Conservation (phyloP, 257 asterid species). For the Solanum tacnaense region DNA sequence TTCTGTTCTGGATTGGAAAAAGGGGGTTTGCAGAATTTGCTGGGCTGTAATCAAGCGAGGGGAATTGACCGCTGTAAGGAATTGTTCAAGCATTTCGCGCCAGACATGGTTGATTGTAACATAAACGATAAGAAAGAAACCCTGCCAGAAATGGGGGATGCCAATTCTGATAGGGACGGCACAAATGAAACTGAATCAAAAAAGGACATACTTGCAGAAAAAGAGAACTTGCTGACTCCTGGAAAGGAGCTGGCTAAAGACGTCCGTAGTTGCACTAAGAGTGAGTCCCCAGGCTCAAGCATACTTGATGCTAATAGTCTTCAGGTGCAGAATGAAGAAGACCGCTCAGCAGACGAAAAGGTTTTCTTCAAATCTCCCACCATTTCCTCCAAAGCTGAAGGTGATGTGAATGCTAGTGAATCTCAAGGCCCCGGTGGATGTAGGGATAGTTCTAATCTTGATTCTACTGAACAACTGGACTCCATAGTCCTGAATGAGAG, state of each 20-base stretch:
- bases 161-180: background rate
- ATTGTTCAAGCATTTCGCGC: background rate
- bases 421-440: background rate
- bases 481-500: background rate
- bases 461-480: background rate
- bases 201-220: background rate
- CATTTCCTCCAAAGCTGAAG: background rate
- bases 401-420: background rate
- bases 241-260: background rate
- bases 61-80: too few relatives aligned
- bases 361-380: background rate
- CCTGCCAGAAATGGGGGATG: conserved; percentile 1
- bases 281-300: background rate
- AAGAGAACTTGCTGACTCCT: background rate
- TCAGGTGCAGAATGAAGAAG: background rate
- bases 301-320: background rate
- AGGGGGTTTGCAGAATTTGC: background rate
- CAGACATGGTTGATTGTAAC: background rate
- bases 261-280: background rate
- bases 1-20: background rate
- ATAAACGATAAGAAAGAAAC: conserved; percentile 22
- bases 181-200: background rate
- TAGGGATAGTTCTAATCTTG: background rate
- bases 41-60: background rate
- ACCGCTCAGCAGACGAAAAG: background rate